phyloP scores from a whole-genome alignment of 208 protist genomes.

The Crithidia sp. region DNA sequence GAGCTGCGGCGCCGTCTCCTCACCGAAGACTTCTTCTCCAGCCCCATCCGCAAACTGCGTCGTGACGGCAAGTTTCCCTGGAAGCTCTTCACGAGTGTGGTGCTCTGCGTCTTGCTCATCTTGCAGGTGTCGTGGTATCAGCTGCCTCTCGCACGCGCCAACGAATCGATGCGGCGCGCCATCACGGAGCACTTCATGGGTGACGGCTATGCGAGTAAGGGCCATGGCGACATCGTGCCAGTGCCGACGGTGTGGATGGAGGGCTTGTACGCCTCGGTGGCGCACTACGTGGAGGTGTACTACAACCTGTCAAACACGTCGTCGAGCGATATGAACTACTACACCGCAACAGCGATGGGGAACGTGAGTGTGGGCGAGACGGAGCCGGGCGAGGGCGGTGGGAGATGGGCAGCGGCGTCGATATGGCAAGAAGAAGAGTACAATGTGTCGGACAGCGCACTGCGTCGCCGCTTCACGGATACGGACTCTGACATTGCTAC shows the following conservation, averaged over 20 bases:
- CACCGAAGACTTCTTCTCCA: constrained; percentile 53
- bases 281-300: constrained; percentile 55
- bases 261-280: constrained; percentile 41
- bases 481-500: too few relatives aligned
- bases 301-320: constrained; percentile 53
- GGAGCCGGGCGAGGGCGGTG: background rate
- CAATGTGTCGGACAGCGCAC: too few relatives aligned
- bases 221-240: constrained; percentile 55
- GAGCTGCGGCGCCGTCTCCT: constrained; percentile 31
- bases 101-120: constrained; percentile 45
- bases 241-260: constrained; percentile 55
- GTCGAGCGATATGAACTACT: constrained; percentile 52
- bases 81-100: constrained; percentile 48
- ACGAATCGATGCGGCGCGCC: constrained; percentile 45
- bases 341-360: constrained; percentile 5
- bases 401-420: background rate
- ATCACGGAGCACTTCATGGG: constrained; percentile 57
- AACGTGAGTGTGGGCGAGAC: background rate
- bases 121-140: constrained; percentile 43
- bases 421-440: too few relatives aligned
- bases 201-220: constrained; percentile 43
- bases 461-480: too few relatives aligned
- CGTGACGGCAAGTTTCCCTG: constrained; percentile 45
- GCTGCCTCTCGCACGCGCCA: constrained; percentile 41
- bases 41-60: constrained; percentile 42